Evolutionary conservation across 2,329 filamentous ascomycete genomes (phyloP).

Genomic region (Paecilomyces variotii): DNA sequence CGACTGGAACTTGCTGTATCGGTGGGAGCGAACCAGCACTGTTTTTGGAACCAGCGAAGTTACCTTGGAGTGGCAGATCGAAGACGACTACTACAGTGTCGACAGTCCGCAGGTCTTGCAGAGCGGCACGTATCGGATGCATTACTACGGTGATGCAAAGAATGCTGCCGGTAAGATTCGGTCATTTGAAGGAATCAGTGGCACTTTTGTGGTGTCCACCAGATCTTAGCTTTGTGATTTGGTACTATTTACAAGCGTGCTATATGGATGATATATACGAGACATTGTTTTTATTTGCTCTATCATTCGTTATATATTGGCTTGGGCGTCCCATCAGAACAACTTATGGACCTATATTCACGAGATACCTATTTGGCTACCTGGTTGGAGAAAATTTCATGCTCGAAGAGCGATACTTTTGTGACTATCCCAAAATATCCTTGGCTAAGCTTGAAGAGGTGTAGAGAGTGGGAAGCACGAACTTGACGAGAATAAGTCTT

Average conservation of each 20-base stretch:
- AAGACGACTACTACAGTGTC: constrained; percentile 42
- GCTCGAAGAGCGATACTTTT: not conserved
- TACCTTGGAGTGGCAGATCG: constrained; percentile 71
- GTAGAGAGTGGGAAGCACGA: not conserved
- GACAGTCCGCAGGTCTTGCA: constrained; percentile 25
- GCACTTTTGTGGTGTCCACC: constrained; percentile 29
- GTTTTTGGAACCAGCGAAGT: constrained; percentile 70
- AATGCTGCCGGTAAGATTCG: constrained; percentile 52
- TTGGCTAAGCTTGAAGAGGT: not conserved
- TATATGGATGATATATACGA: not conserved
- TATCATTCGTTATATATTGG: not conserved
- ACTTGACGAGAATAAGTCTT: not conserved
- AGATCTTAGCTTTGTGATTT: not conserved
- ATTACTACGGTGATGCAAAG: constrained; percentile 82
- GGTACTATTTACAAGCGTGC: not conserved
- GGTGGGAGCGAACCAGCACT: constrained; percentile 66
- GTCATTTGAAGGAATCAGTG: constrained; percentile 62
- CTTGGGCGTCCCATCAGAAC: not conserved
- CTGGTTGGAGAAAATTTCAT: not conserved
- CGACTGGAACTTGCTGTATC: constrained; percentile 77
- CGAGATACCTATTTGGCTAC: not conserved
- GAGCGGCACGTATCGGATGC: constrained; percentile 64
- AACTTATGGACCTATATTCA: not conserved
- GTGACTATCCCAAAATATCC: not conserved
- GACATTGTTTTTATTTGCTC: not conserved